These are phyloP conservation scores for Nicotiana benthamiana DNA, from an alignment of 257 asterid species.

Conservation along the genomic window DNA sequence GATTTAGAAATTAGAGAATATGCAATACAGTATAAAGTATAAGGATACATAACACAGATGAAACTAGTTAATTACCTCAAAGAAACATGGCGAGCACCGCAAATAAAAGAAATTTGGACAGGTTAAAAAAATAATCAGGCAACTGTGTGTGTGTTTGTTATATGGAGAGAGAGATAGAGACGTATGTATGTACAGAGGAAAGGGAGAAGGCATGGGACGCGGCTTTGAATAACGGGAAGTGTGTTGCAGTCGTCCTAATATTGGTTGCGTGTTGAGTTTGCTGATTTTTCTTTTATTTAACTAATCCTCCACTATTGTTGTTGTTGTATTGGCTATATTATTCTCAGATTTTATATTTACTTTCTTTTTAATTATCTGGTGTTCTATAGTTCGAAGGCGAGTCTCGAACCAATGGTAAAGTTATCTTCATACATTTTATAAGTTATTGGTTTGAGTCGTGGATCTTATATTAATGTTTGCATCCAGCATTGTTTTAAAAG, in stretches of 20 bases:
- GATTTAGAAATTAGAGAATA: not conserved
- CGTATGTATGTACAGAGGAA: slow-evolving; percentile 4
- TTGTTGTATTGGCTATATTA: too few species aligned
- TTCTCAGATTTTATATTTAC: too few species aligned
- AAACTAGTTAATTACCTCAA: not conserved
- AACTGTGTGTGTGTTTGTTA: not conserved
- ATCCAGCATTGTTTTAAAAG: too few species aligned
- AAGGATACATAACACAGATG: not conserved
- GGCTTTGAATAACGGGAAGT: slow-evolving; percentile 5
- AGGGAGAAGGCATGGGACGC: not conserved
- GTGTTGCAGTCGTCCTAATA: slow-evolving; percentile 1
- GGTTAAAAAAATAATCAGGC: not conserved
- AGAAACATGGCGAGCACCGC: not conserved
- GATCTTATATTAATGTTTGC: too few species aligned
- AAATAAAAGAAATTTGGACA: not conserved
- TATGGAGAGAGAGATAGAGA: not conserved
- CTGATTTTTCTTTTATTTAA: too few species aligned
- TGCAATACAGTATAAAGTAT: not conserved
- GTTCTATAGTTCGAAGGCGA: too few species aligned
- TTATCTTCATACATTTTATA: too few species aligned
- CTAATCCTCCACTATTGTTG: too few species aligned
- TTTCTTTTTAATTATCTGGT: too few species aligned
- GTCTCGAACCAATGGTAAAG: too few species aligned
- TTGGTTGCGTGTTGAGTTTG: not conserved
- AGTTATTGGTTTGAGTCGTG: too few species aligned